Conservation (phyloP, 345 rosid genomes). For the Cardamine resedifolia region DNA sequence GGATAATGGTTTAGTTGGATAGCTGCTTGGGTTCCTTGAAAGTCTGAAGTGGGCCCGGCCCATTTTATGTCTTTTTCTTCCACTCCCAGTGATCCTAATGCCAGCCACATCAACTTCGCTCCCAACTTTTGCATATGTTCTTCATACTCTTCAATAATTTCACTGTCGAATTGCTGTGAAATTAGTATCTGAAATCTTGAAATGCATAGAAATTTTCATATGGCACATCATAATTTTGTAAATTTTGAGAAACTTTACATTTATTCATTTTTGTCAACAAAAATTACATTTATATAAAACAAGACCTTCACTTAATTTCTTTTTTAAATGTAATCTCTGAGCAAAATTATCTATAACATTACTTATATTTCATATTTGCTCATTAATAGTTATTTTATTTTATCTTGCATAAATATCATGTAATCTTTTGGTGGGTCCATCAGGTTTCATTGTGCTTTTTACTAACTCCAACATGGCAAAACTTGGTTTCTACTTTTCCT, state of each 20-base stretch:
- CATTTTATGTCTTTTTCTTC: constrained; percentile 53
- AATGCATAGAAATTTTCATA: background rate
- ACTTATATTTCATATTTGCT: background rate
- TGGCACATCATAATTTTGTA: background rate
- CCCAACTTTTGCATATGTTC: constrained; percentile 70
- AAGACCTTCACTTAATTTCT: background rate
- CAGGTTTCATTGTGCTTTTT: constrained; percentile 45
- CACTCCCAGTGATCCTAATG: constrained; percentile 69
- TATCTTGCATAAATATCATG: background rate
- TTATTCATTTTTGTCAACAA: no score
- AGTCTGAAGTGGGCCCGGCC: constrained; percentile 55
- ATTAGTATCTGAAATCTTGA: background rate
- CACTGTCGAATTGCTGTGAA: constrained; percentile 41
- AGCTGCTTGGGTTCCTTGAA: constrained; percentile 48
- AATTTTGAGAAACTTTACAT: no score
- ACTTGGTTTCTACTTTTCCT: constrained; percentile 18
- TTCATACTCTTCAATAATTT: constrained; percentile 54
- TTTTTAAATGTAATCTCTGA: background rate
- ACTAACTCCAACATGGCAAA: constrained; percentile 37
- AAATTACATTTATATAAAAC: background rate
- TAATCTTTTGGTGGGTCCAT: constrained; percentile 52
- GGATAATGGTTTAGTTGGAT: constrained; percentile 81
- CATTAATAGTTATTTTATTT: background rate
- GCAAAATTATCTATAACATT: background rate
- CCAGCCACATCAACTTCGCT: constrained; percentile 60